Base-by-base conservation (phyloP, 352 stramenopile genomes). In the Phytopythium montanum region DNA sequence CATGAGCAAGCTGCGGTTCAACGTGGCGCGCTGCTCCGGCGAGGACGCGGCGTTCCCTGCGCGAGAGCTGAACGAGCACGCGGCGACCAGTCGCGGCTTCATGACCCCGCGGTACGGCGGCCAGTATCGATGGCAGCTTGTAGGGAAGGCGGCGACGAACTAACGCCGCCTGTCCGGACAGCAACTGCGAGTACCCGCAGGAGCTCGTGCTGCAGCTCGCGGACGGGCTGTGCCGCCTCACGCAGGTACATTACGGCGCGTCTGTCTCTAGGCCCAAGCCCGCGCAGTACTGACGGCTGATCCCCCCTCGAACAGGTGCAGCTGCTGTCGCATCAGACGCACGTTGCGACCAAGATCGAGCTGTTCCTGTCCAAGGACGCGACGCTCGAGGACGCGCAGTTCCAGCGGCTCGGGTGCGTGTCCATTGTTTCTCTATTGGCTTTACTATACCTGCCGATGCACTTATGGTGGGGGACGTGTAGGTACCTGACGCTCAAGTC, bases 131-230 rank as follows among this genome's bases (percentile, higher is more conserved):
- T 16, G 21, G 44, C 13, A 23, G 9, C 21, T 23, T 12, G 8
- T 19, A 52, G 45, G 45, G 13, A 31, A 23, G 34, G 23, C 58
- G 18, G 10, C 33, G 8, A 25, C 42, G 16, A 8, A 25, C 21
- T 25, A 25, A 46, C 39, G n/a, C 5, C 3, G 0, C 12, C 1
- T 56, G 13, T n/a, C 23, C 18, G 0, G 4, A 16, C 49, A 95
- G 87, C 46, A 97, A 96, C 66, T 97, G 90, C 70, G 77, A 93
- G 59, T 98, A 97, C 61, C 93, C 93, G n/a, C 90, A 98, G 61
- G 93, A 98, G 68, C 61, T 98, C 21, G 84, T 95, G 26, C 72
- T 98, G 34, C 69, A 81, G 46, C 73, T 97, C 39, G n/a, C 62
- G 5, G 79, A 91, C 21, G 88, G 87, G 10, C 55, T 69, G n/a